Base-by-base conservation (phyloP, 192 early-diverging fungal genomes). In the Umbelopsis sp. region DNA sequence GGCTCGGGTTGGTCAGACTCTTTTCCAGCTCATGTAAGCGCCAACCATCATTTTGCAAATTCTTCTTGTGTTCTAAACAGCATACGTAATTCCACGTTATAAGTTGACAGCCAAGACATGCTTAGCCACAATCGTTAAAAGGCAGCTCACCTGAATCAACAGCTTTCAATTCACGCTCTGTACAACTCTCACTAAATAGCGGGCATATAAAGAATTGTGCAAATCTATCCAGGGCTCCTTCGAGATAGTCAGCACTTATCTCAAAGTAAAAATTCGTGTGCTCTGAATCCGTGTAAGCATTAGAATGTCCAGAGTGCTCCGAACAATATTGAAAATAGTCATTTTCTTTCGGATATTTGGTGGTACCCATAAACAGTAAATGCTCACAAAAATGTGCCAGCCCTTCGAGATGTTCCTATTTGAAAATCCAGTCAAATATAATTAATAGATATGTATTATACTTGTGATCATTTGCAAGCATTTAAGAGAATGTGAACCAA, bases 151-250 rank as follows among this genome's bases (percentile, higher is more conserved):
- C 79, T 9, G 96, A 97, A 79, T 98, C 95, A 11, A 98, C 94
- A 0, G 97, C 97, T 7, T 82, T 78, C 69, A 97, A 81, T 78
- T 98, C 97, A 33, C 97, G 87, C 22, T 97, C 97, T 6, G 90
- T 94, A 78, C 93, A 93, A 55, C 83, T 86, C 10, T 88, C 87
- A 58, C 84, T 81, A 77, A 97, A 97, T 46, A 93, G 84, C 11
- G 97, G 97, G 25, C 84, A 77, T 25, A 94, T 91, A 76, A 98
- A 98, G 76, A 97, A 98, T 72, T 95, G 92, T 10, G 93, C 79
- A 69, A 94, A 83, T 47, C 82, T 73, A 74, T 87, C 86, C 15
- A 87, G 46, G 12, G 84, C 81, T 21, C 77, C 83, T 65, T 85
- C 82, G 15, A 86, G 79, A 49, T 73, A 65, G 49, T 78, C 80